A percentile compares a stretch with the other conserved stretches of the same genome.
phyloP scores from a whole-genome alignment of 2,329 filamentous ascomycete genomes.

The Magnaporthales sp. region DNA sequence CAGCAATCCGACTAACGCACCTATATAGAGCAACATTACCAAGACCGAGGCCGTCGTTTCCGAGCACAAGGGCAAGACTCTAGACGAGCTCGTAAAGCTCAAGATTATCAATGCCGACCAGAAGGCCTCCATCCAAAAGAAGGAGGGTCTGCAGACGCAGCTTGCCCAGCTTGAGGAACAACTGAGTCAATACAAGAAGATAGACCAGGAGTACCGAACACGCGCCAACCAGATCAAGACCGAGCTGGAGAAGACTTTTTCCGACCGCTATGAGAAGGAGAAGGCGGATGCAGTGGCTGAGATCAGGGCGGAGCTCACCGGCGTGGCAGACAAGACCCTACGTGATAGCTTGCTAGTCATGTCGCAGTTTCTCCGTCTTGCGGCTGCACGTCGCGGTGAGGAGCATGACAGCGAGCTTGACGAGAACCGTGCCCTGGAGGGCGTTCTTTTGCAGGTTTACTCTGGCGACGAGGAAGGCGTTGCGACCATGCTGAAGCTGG shows the following conservation, averaged over 20 bases:
- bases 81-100: slow-evolving; percentile 62
- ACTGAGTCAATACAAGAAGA: slow-evolving; percentile 63
- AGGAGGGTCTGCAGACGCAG: slow-evolving; percentile 61
- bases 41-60: slow-evolving; percentile 64
- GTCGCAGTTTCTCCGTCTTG: slow-evolving; percentile 72
- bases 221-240: slow-evolving; percentile 49
- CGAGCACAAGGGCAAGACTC: slow-evolving; percentile 60
- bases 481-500: slow-evolving; percentile 66
- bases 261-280: slow-evolving; percentile 42
- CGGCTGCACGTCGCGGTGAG: slow-evolving; percentile 65
- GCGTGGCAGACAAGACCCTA: slow-evolving; percentile 45
- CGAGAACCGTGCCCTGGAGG: slow-evolving; percentile 74
- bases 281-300: slow-evolving; percentile 45
- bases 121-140: slow-evolving; percentile 69
- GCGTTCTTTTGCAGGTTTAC: slow-evolving; percentile 70
- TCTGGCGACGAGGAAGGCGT: slow-evolving; percentile 69
- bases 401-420: slow-evolving; percentile 56
- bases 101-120: slow-evolving; percentile 77
- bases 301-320: slow-evolving; percentile 44
- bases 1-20: slow-evolving; percentile 2
- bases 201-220: slow-evolving; percentile 62
- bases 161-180: slow-evolving; percentile 66
- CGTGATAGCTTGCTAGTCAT: slow-evolving; percentile 59
- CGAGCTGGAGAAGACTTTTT: slow-evolving; percentile 49
- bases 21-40: slow-evolving; percentile 52